A percentile compares a stretch with the other conserved stretches of the same genome.
Evolutionary conservation across 768 basidiomycete species (phyloP).

Genomic region (Lactifluus echinatus): DNA sequence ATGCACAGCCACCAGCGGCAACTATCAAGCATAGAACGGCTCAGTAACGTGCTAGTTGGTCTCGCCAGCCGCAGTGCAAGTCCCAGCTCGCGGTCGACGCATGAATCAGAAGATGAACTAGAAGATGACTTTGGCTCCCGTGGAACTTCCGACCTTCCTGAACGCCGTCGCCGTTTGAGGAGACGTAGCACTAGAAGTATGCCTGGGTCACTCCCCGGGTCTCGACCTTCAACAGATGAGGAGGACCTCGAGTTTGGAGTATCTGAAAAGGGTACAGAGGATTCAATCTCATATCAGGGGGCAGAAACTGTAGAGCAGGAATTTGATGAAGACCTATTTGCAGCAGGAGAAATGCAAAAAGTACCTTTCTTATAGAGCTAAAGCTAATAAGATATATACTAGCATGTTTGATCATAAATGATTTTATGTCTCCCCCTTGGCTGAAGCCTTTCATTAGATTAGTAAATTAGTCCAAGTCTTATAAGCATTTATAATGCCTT

Average conservation of each 20-base stretch:
- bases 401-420: too few relatives aligned
- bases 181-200: conserved; percentile 72
- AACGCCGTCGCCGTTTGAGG: conserved; percentile 35
- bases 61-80: conserved; percentile 36
- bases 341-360: conserved; percentile 77
- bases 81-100: conserved; percentile 42
- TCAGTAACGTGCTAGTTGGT: conserved; percentile 50
- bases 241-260: conserved; percentile 35
- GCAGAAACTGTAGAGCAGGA: conserved; percentile 62
- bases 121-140: conserved; percentile 37
- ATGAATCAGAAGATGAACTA: conserved; percentile 45
- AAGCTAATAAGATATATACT: background rate
- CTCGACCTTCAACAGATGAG: conserved; percentile 31
- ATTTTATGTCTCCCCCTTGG: too few relatives aligned
- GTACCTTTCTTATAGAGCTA: conserved; percentile 49
- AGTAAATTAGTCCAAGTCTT: too few relatives aligned
- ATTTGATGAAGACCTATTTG: conserved; percentile 73
- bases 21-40: conserved; percentile 69
- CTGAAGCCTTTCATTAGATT: too few relatives aligned
- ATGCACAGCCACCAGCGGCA: conserved; percentile 44
- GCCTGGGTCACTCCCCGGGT: conserved; percentile 63
- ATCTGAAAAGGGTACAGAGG: conserved; percentile 25
- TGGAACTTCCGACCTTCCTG: conserved; percentile 31
- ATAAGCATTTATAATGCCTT: too few relatives aligned
- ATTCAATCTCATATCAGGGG: conserved; percentile 37